phyloP scores from a whole-genome alignment of 2,329 filamentous ascomycete genomes.

The Diplocarpon rosae region DNA sequence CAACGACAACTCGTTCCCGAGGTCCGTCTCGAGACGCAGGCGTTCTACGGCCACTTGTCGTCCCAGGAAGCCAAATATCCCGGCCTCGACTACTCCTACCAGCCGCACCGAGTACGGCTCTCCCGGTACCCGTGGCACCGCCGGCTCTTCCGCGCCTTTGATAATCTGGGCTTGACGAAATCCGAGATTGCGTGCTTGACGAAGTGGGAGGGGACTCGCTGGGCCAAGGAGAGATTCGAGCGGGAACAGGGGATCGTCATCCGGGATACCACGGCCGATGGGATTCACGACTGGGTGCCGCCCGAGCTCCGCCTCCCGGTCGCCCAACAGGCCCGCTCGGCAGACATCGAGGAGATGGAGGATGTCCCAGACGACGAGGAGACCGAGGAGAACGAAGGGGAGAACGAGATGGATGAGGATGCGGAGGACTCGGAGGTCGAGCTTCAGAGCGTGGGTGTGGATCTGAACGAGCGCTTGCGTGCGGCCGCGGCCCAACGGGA shows the following conservation, averaged over 20 bases:
- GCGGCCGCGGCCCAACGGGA: constrained; percentile 52
- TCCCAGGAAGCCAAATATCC: constrained; percentile 74
- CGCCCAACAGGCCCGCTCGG: constrained; percentile 11
- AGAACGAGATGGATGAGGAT: constrained; percentile 30
- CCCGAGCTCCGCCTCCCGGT: constrained; percentile 27
- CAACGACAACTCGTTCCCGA: constrained; percentile 60
- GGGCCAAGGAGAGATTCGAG: constrained; percentile 74
- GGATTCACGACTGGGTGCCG: constrained; percentile 51
- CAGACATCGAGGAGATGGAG: constrained; percentile 26
- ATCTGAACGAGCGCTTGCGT: constrained; percentile 52
- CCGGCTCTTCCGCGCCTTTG: constrained; percentile 66
- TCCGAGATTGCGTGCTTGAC: constrained; percentile 62
- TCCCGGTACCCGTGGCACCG: constrained; percentile 67
- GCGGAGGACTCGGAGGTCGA: constrained; percentile 43
- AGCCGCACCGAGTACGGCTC: constrained; percentile 65
- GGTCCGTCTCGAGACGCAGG: constrained; percentile 61
- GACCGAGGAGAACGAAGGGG: constrained; percentile 27
- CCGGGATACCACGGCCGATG: constrained; percentile 59
- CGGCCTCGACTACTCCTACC: constrained; percentile 66
- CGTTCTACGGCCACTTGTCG: constrained; percentile 70
- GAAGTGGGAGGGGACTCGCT: constrained; percentile 74
- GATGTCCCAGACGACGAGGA: constrained; percentile 28
- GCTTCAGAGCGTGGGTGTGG: constrained; percentile 48
- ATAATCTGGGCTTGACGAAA: constrained; percentile 55
- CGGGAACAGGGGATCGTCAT: constrained; percentile 61